phyloP scores from a whole-genome alignment of 2,329 filamentous ascomycete genomes.

The Phaeophleospora eucalypticola region DNA sequence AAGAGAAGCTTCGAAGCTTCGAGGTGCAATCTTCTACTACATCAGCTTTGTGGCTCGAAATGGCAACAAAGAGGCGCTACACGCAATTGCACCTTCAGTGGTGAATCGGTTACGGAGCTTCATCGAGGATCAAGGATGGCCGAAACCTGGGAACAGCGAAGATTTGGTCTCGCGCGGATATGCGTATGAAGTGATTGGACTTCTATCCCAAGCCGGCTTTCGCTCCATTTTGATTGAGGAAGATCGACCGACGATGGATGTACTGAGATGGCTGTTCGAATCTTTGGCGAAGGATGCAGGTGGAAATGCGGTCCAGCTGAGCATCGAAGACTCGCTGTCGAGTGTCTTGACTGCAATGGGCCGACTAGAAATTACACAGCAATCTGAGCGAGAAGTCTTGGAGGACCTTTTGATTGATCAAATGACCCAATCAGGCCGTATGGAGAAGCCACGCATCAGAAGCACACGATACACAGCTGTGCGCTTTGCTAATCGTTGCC shows the following conservation, averaged over 20 bases:
- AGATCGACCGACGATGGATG: slow-evolving; percentile 44
- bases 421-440: slow-evolving; percentile 32
- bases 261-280: slow-evolving; percentile 74
- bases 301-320: slow-evolving; percentile 69
- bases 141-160: slow-evolving; percentile 53
- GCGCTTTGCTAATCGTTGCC: slow-evolving; percentile 83
- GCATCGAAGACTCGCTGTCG: slow-evolving; percentile 83
- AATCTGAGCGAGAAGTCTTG: slow-evolving; percentile 41
- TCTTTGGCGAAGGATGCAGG: slow-evolving; percentile 77
- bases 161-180: slow-evolving; percentile 67
- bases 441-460: slow-evolving; percentile 39
- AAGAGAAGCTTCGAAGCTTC: slow-evolving; percentile 73
- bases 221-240: slow-evolving; percentile 50
- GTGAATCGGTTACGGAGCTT: slow-evolving; percentile 68
- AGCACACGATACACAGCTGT: slow-evolving; percentile 78
- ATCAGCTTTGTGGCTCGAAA: slow-evolving; percentile 81
- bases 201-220: slow-evolving; percentile 65
- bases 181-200: slow-evolving; percentile 86
- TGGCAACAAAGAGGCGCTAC: slow-evolving; percentile 58
- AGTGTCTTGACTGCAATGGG: slow-evolving; percentile 63
- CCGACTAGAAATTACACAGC: slow-evolving; percentile 37
- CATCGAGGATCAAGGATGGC: slow-evolving; percentile 80
- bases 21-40: slow-evolving; percentile 78
- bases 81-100: slow-evolving; percentile 62
- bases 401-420: slow-evolving; percentile 63